These are phyloP conservation scores for Lantana camara DNA, from an alignment of 257 asterid genomes.

Conservation along the genomic window DNA sequence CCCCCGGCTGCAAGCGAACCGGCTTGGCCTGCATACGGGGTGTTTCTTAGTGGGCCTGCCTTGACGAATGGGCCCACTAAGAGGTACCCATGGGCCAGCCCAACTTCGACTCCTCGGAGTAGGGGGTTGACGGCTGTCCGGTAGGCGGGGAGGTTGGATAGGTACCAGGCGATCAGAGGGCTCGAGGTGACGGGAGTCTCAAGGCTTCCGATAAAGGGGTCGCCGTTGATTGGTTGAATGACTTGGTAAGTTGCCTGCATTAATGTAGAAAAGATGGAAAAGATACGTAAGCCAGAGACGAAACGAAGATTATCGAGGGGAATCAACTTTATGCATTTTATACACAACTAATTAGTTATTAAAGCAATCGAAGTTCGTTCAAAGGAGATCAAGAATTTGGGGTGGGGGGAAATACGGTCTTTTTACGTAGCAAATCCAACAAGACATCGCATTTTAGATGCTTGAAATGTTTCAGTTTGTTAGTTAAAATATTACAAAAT, in stretches of 20 bases:
- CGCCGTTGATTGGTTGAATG: conserved; percentile 88
- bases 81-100: conserved; percentile 88
- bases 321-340: too few relatives aligned
- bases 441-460: too few relatives aligned
- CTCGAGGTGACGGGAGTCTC: conserved; percentile 97
- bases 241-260: conserved; percentile 97
- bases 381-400: too few relatives aligned
- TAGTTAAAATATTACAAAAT: too few relatives aligned
- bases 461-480: too few relatives aligned
- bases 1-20: conserved; percentile 92
- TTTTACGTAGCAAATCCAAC: too few relatives aligned
- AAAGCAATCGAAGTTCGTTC: too few relatives aligned
- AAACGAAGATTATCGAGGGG: too few relatives aligned
- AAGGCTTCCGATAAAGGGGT: conserved; percentile 94
- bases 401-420: too few relatives aligned
- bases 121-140: conserved; percentile 85
- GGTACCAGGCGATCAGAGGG: conserved; percentile 93
- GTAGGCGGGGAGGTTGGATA: conserved; percentile 90
- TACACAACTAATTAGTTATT: too few relatives aligned
- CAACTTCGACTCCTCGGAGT: conserved; percentile 78
- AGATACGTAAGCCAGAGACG: background rate
- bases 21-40: conserved; percentile 57
- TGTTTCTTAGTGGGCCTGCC: conserved; percentile 82
- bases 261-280: conserved; percentile 32
- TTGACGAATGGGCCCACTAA: conserved; percentile 85